Base-by-base conservation (phyloP, 805 yeast genomes). In the Saturnispora mendoncae region DNA sequence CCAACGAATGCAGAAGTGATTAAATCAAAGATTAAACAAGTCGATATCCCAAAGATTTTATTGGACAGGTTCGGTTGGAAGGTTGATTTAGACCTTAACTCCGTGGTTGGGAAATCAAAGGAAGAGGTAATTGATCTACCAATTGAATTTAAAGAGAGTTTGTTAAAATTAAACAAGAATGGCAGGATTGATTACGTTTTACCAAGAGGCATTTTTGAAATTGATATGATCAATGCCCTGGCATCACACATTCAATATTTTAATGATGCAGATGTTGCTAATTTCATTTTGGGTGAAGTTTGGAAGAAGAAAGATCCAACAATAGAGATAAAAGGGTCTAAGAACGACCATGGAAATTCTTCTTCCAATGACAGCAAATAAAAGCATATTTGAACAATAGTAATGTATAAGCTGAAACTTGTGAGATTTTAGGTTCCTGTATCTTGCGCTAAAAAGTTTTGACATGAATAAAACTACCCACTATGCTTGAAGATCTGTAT, bases 181-280 rank as follows among this genome's bases (percentile, higher is more conserved):
- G 95, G 95, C 0, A 67, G 97, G 40, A 67, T 90, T 1, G 98
- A 90, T 58, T 86, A 83, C 57, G 69, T 80, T 3, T 63, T 90
- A 19, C 85, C 85, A 3, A 82, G 80, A 55, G 84, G 90, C 8
- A 68, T 80, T 18, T 72, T 88, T 47, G 95, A 87, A 51, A 71
- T 87, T 17, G 83, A 94, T 23, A 59, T 86, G 27, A 68, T 90
- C 9, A 74, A 86, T 3, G 92, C 95, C 0, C 66, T 90, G 7
- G 84, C 84, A 38, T 92, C 97, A 0, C 98, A 90, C 59, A 77
- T 84, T 12, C 77, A 85, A 36, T 90, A 90, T 58, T 80, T 90
- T 56, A 95, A 86, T 55, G 94, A 86, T 51, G 71, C 76, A 38
- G 87, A 87, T 52, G 78, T 90, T 28, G 87, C 94, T 0, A 81